Evolutionary conservation across 2,329 filamentous ascomycete species (phyloP).

Genomic region (Epichloe brachyelytri): DNA sequence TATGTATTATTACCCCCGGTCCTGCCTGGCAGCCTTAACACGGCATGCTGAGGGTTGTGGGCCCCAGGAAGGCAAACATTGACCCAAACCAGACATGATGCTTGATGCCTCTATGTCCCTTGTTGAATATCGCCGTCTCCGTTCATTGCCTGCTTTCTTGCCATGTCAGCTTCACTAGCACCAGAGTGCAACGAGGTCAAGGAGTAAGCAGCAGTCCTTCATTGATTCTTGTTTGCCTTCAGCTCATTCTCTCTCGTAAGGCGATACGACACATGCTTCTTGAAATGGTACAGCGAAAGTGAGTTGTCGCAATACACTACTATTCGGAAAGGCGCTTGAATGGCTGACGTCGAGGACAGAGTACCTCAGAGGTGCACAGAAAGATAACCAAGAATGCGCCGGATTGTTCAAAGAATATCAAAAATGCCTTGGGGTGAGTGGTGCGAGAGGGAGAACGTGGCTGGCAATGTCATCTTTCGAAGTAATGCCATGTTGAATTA

Average conservation of each 20-base stretch:
- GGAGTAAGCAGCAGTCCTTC: slow-evolving; percentile 48
- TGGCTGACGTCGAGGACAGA: slow-evolving; percentile 36
- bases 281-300: slow-evolving; percentile 99
- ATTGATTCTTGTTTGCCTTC: not conserved
- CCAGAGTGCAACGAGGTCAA: slow-evolving; percentile 93
- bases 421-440: slow-evolving; percentile 62
- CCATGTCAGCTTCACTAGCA: slow-evolving; percentile 81
- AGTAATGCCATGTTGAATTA: not conserved
- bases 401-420: slow-evolving; percentile 81
- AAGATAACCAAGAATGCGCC: slow-evolving; percentile 72
- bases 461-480: not conserved
- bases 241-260: slow-evolving; percentile 29
- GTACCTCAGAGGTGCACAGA: slow-evolving; percentile 76
- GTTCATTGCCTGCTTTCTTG: not conserved
- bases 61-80: too few species aligned
- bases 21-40: too few species aligned
- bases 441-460: too few species aligned
- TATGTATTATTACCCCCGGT: too few species aligned
- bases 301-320: slow-evolving; percentile 20
- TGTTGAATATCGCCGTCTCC: not conserved
- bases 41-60: too few species aligned
- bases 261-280: slow-evolving; percentile 90
- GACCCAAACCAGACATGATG: too few species aligned
- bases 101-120: not conserved
- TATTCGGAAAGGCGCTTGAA: too few species aligned